A percentile compares a stretch with the other conserved stretches of the same genome.
Conservation (phyloP, 352 stramenopile genomes). For the Pythium angustatum region DNA sequence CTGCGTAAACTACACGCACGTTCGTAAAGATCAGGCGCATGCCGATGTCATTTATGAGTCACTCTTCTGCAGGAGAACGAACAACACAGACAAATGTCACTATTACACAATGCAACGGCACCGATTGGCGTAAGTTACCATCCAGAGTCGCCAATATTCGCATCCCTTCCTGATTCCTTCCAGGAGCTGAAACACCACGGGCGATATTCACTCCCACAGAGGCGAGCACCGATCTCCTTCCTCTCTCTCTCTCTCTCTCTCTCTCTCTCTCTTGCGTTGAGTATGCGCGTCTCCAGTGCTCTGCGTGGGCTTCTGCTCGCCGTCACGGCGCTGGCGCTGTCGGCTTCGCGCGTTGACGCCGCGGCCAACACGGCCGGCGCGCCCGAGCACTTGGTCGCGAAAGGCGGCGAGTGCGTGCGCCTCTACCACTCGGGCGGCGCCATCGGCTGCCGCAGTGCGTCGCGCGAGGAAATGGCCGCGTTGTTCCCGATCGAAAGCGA, state of each 20-base stretch:
- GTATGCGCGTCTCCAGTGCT: slow-evolving; percentile 18
- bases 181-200: slow-evolving; percentile 1
- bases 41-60: neutral
- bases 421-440: slow-evolving; percentile 72
- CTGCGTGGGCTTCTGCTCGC: slow-evolving; percentile 15
- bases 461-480: slow-evolving; percentile 52
- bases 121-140: slow-evolving; percentile 15
- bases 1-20: slow-evolving; percentile 8
- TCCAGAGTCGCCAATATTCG: neutral
- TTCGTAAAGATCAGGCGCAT: too few relatives aligned
- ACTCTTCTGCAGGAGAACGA: neutral
- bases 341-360: slow-evolving; percentile 34
- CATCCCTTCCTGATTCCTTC: slow-evolving; percentile 15
- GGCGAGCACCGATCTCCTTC: neutral
- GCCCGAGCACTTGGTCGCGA: slow-evolving; percentile 61
- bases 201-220: neutral
- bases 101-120: slow-evolving; percentile 15
- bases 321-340: slow-evolving; percentile 5
- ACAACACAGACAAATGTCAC: neutral
- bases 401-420: slow-evolving; percentile 72
- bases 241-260: neutral
- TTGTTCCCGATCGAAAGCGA: slow-evolving; percentile 51
- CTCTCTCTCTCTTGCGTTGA: neutral
- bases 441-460: slow-evolving; percentile 62
- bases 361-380: slow-evolving; percentile 62